Base-by-base conservation (phyloP, 192 early-diverging fungal species). In the Jimgerdemannia flammicorona region DNA sequence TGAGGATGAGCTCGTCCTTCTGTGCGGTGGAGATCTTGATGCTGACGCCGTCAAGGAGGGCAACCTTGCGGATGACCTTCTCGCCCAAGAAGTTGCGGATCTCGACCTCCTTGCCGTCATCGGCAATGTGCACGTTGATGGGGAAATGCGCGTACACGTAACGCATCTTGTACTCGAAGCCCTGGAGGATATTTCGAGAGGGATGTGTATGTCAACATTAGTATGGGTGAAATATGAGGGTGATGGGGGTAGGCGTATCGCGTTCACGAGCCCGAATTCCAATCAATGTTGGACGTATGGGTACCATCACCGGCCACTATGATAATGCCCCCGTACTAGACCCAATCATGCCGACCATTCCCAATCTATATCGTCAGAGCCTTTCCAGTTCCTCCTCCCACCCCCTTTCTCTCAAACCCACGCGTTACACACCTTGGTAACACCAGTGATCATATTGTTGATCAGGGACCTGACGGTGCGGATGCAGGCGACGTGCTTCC, bases 121-220 rank as follows among this genome's bases (percentile, higher is more conserved):
- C 87, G 74, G 86, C 80, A 74, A 98, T 92, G 83, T 93, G 95
- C 78, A 92, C 94, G 89, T 95, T 96, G 88, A 99, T 99, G 86
- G 98, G 98, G 88, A 99, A 99, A 92, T 99, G 97, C 73, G 97
- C 97, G 78, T 97, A 97, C 73, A 98, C 97, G 83, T 94, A 97
- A 78, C 96, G 95, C 93, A 99, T 95, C 92, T 97, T 97, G 92
- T 99, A 99, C 89, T 96, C 90, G 90, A 91, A 99, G 67, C 97
- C 97, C 87, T 59, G 14, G 49, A 59, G 6, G 49, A 59, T 59
- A 29, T 29, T 29, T 29, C 29, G 29, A 29, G 29, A 29, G 29
- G 29, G 29, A n/a, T 29, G 29, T 29, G 29, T 29, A 29, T 29
- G 29, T 29, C 29, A 29, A 29, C 29, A 29, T 29, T 29, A 29